A percentile compares a stretch with the other conserved stretches of the same genome.
Conservation (phyloP, 2,329 filamentous ascomycete species). For the Fusarium ramigenum region DNA sequence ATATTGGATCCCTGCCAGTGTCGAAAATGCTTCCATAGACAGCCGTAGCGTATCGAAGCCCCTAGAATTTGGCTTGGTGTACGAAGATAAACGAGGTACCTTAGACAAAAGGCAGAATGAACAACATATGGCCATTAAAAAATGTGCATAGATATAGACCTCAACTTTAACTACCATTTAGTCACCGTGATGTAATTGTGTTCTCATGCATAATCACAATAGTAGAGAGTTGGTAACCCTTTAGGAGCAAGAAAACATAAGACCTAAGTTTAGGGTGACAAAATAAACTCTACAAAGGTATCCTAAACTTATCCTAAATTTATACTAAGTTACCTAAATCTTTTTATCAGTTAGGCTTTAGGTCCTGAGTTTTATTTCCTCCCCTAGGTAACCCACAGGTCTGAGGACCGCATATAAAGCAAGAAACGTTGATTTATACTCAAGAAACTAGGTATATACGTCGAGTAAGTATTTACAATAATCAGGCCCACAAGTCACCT, state of each 20-base stretch:
- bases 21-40: neutral
- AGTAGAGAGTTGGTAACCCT: neutral
- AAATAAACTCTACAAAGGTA: too few species aligned
- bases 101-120: neutral
- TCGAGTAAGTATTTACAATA: constrained; percentile 30
- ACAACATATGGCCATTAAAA: neutral
- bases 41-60: neutral
- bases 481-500: neutral
- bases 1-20: neutral
- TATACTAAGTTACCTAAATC: too few species aligned
- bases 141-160: rapidly evolving
- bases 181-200: too few species aligned
- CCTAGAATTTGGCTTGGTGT: neutral
- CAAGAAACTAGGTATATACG: constrained; percentile 25
- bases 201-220: neutral
- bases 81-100: neutral
- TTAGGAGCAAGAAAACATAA: too few species aligned
- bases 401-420: neutral
- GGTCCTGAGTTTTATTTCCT: too few species aligned
- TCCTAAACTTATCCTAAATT: too few species aligned
- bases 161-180: too few species aligned
- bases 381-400: neutral
- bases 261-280: too few species aligned
- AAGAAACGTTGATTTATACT: neutral
- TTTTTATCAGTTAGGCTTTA: too few species aligned